These are phyloP conservation scores for Lagenaria siceraria DNA, from an alignment of 306 rosid genomes.

Conservation along the genomic window DNA sequence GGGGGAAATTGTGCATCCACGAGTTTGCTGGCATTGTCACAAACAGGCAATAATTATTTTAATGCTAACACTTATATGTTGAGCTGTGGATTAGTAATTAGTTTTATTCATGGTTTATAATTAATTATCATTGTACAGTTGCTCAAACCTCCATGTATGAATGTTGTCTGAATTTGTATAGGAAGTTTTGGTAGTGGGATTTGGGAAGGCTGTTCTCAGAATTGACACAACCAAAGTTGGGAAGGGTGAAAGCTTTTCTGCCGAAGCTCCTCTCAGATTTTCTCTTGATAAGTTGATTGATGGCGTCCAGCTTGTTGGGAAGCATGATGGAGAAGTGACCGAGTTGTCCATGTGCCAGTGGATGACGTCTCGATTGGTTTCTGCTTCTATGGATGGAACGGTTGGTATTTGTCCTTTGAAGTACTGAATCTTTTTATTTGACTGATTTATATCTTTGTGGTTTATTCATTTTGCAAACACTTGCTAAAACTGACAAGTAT, in stretches of 20 bases:
- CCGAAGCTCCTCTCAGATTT: constrained; percentile 70
- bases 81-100: background rate
- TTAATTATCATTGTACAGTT: background rate
- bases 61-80: background rate
- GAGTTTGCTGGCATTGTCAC: constrained; percentile 98
- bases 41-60: constrained; percentile 54
- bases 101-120: background rate
- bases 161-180: constrained; percentile 20
- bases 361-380: constrained; percentile 95
- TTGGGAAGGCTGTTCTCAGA: constrained; percentile 68
- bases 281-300: constrained; percentile 77
- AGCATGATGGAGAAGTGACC: constrained; percentile 89
- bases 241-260: constrained; percentile 51
- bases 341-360: constrained; percentile 99
- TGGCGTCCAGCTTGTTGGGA: constrained; percentile 90
- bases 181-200: constrained; percentile 92
- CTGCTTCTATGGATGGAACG: constrained; percentile 94
- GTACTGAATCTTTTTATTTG: background rate
- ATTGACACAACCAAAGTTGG: constrained; percentile 92
- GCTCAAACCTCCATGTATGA: background rate
- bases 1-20: constrained; percentile 74
- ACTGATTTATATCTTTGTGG: background rate
- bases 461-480: background rate
- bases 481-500: background rate
- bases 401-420: constrained; percentile 32